Evolutionary conservation across 2,329 filamentous ascomycete genomes (phyloP), one percentile per base, ranked within the genome.

Genomic region (Penicillium sp.): DNA sequence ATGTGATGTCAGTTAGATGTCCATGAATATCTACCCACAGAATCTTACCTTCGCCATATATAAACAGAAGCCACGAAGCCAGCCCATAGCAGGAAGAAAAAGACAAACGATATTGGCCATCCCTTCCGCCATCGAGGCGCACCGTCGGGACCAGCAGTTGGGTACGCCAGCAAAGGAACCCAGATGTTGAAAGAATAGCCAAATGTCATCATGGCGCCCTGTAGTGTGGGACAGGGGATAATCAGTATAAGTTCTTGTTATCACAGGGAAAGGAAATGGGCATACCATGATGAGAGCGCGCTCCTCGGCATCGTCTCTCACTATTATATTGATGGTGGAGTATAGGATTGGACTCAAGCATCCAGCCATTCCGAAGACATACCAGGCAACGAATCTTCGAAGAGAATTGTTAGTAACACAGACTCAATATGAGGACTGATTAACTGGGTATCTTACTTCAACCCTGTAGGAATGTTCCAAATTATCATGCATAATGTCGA

Each of bases 101-200:
- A 82, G 0, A 72, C 74, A 47, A 81, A 73, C 2, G 78, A 75
- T 6, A 80, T 74, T 0, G 79, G 78, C 71, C 79, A 82, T 0
- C 80, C 79, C 31, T 78, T 79, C 2, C 66, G 75, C 80, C 80
- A 82, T 34, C 75, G 69, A 0, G 80, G 79, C 0, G 77, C 78
- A 3, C 76, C 75, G 31, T 76, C 62, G 0, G 70, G 66, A 1
- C 76, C 76, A 0, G 74, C 75, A 0, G 76, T 78, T 0, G 77
- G 77, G 57, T 76, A 79, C 2, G 76, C 64, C 2, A 79, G 64
- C 6, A 79, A 67, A 0, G 76, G 76, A 5, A 78, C 75, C 77
- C 77, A 79, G 13, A 79, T 77, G 39, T 78, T 69, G 59, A 79
- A 78, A 0, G 75, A 78, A 56, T 78, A 79, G 36, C 77, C 77